Conservation (phyloP, 208 protist species). For the Crithidia sp. region DNA sequence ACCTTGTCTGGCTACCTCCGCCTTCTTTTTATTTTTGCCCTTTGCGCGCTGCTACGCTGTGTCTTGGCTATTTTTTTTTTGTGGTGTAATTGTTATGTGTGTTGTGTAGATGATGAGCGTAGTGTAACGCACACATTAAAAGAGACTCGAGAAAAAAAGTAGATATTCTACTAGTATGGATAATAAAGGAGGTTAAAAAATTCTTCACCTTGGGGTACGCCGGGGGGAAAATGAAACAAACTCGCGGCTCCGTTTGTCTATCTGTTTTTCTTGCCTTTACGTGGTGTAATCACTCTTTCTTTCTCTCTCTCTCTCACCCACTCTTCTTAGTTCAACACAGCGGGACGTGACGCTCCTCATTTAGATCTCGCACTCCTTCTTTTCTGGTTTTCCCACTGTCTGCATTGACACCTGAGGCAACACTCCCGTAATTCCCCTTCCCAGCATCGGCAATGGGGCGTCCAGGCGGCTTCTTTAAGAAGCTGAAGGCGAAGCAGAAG, state of each 20-base stretch:
- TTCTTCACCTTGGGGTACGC: no score
- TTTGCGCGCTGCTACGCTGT: no score
- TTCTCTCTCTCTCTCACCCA: neutral
- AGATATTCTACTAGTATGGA: no score
- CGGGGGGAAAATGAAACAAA: neutral
- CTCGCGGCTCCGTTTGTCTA: neutral
- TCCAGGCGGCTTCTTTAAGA: constrained; percentile 85
- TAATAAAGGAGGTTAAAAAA: no score
- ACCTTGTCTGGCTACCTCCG: no score
- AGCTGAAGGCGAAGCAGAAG: constrained; percentile 80
- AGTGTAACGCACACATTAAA: no score
- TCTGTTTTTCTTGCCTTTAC: constrained; percentile 1
- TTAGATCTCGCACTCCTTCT: neutral
- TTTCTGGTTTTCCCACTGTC: neutral
- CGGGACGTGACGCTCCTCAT: neutral
- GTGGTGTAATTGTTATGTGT: no score
- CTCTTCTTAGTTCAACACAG: neutral
- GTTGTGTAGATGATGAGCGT: no score
- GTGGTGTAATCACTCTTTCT: neutral
- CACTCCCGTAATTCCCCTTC: neutral
- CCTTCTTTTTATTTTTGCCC: no score
- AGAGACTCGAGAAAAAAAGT: neutral
- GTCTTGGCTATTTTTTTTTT: no score
- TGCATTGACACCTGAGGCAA: no score
- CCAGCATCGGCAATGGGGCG: constrained; percentile 51